Conservation (phyloP, 495 filamentous ascomycete species). For the Gamarada debralockiae region DNA sequence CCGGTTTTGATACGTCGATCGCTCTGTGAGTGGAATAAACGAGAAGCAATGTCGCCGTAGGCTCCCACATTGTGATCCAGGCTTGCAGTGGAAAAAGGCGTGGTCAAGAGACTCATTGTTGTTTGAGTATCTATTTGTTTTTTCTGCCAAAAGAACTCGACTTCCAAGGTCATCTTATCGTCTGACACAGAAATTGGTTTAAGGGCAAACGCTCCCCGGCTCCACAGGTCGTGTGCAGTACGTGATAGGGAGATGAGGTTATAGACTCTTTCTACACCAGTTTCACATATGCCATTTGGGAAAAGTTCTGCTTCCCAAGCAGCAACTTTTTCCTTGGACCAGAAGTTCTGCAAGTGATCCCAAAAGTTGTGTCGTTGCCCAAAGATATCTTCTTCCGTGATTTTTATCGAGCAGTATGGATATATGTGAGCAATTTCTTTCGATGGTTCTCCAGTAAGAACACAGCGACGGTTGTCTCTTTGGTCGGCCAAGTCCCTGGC, state of each 20-base stretch:
- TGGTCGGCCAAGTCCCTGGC: background rate
- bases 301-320: constrained; percentile 16
- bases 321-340: constrained; percentile 17
- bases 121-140: constrained; percentile 2
- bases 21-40: constrained; percentile 1
- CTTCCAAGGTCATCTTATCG: constrained; percentile 16
- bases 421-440: constrained; percentile 18
- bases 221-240: constrained; percentile 7
- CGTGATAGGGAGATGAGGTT: constrained; percentile 16
- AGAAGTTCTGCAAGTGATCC: constrained; percentile 9
- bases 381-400: constrained; percentile 11
- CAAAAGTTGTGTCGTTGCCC: constrained; percentile 11
- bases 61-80: constrained; percentile 8
- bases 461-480: constrained; percentile 14
- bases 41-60: background rate
- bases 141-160: constrained; percentile 20
- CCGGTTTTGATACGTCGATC: constrained; percentile 5
- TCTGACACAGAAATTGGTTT: constrained; percentile 13
- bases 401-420: constrained; percentile 4
- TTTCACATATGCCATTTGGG: constrained; percentile 11
- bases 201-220: constrained; percentile 14
- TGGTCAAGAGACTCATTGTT: constrained; percentile 15
- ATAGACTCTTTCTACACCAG: constrained; percentile 8
- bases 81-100: constrained; percentile 8
- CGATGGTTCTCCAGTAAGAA: constrained; percentile 1